Percentiles rank a stretch among this genome's conserved stretches.
phyloP scores from a whole-genome alignment of 768 basidiomycete species.

The Boletus subcaerulescens region DNA sequence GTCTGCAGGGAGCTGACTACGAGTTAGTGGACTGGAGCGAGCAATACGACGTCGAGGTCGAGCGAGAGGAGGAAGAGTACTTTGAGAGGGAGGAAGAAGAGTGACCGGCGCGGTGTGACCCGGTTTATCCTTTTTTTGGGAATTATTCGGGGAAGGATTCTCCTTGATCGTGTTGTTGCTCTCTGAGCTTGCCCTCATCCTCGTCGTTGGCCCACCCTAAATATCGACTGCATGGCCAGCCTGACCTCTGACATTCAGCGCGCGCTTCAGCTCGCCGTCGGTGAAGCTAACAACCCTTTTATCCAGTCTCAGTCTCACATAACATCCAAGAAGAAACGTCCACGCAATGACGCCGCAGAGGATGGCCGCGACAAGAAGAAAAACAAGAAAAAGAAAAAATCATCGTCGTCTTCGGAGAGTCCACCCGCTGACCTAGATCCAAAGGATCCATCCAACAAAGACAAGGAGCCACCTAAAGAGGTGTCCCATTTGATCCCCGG shows the following conservation, averaged over 20 bases:
- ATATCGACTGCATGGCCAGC: slow-evolving; percentile 27
- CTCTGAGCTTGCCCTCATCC: slow-evolving; percentile 41
- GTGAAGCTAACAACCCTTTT: slow-evolving; percentile 42
- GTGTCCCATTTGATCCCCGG: slow-evolving; percentile 33
- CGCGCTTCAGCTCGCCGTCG: slow-evolving; percentile 50
- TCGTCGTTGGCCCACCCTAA: slow-evolving; percentile 40
- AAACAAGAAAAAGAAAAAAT: slow-evolving; percentile 33
- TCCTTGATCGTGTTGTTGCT: not conserved
- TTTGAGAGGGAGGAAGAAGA: slow-evolving; percentile 60
- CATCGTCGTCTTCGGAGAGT: not conserved
- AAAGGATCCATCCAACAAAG: slow-evolving; percentile 28
- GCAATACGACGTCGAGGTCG: slow-evolving; percentile 55
- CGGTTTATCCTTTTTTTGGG: slow-evolving; percentile 2
- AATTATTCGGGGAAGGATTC: slow-evolving; percentile 13
- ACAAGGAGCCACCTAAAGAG: slow-evolving; percentile 34
- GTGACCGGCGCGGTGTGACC: slow-evolving; percentile 15
- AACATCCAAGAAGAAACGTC: slow-evolving; percentile 37
- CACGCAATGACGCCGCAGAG: slow-evolving; percentile 13
- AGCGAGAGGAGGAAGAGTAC: slow-evolving; percentile 69
- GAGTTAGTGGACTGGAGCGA: slow-evolving; percentile 77
- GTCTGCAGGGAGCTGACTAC: slow-evolving; percentile 60
- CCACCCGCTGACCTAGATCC: not conserved
- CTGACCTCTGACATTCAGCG: slow-evolving; percentile 46
- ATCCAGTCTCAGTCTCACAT: slow-evolving; percentile 22
- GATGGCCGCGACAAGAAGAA: slow-evolving; percentile 34